These are phyloP conservation scores for Torulaspora delbrueckii DNA, from an alignment of 805 yeast genomes.

Conservation along the genomic window DNA sequence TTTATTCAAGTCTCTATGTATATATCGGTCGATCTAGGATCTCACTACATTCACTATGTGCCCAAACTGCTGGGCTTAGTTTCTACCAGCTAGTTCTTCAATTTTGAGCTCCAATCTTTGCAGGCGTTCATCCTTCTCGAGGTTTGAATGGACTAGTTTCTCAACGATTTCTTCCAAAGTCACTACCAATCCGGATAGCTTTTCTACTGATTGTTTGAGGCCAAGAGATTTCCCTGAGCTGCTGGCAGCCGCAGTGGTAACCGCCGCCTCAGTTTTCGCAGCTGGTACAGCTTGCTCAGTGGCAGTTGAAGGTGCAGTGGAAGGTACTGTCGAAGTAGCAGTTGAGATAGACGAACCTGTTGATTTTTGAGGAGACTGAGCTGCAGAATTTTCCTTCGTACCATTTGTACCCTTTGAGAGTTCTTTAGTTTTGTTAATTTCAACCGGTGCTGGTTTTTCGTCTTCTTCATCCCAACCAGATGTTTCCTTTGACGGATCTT, in stretches of 20 bases:
- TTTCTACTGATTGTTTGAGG: constrained; percentile 66
- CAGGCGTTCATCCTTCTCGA: constrained; percentile 63
- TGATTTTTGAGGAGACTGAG: constrained; percentile 6
- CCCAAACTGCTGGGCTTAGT: background rate
- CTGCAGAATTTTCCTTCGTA: constrained; percentile 10
- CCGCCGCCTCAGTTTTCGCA: constrained; percentile 9
- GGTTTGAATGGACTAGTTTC: constrained; percentile 47
- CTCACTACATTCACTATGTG: background rate
- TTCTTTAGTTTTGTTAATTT: background rate
- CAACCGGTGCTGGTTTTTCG: constrained; percentile 18
- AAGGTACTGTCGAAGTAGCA: constrained; percentile 14
- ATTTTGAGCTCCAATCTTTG: constrained; percentile 56
- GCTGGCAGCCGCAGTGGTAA: background rate
- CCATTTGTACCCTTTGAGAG: background rate
- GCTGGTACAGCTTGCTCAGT: constrained; percentile 4
- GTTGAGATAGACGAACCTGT: background rate
- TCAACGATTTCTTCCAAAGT: constrained; percentile 53
- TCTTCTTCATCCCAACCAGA: constrained; percentile 35
- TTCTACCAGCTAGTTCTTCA: constrained; percentile 46
- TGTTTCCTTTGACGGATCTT: constrained; percentile 33
- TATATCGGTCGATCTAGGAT: background rate
- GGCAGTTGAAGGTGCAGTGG: background rate
- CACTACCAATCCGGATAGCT: constrained; percentile 52
- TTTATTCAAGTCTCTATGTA: background rate
- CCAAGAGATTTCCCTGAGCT: constrained; percentile 49